A percentile compares a stretch with the other conserved stretches of the same genome.
phyloP scores from a whole-genome alignment of 1,139 yeast genomes.

The Zygoascus meyerae region DNA sequence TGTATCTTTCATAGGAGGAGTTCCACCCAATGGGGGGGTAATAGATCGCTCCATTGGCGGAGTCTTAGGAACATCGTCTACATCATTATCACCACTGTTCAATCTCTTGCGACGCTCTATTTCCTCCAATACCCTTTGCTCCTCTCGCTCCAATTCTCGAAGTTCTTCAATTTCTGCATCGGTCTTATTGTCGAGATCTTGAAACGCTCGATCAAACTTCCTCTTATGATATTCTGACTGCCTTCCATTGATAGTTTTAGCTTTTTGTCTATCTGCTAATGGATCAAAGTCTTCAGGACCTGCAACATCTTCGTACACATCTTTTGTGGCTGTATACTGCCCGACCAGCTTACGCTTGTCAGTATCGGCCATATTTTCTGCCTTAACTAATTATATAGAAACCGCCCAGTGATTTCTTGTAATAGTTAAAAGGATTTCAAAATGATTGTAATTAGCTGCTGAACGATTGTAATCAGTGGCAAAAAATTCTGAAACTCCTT shows the following conservation, averaged over 20 bases:
- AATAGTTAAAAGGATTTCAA: too few relatives aligned
- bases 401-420: too few relatives aligned
- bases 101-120: constrained; percentile 22
- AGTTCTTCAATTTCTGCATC: constrained; percentile 29
- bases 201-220: constrained; percentile 32
- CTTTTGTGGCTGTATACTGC: constrained; percentile 32
- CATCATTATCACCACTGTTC: constrained; percentile 11
- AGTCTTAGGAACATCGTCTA: constrained; percentile 17
- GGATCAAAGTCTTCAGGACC: constrained; percentile 37
- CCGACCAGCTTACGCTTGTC: constrained; percentile 21
- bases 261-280: constrained; percentile 30
- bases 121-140: constrained; percentile 26
- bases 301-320: constrained; percentile 27
- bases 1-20: constrained; percentile 22
- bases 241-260: constrained; percentile 32
- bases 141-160: constrained; percentile 33
- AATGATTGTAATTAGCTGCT: too few relatives aligned
- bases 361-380: constrained; percentile 4
- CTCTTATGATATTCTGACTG: constrained; percentile 42
- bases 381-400: too few relatives aligned
- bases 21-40: constrained; percentile 8
- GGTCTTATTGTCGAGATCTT: constrained; percentile 18
- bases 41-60: constrained; percentile 26
- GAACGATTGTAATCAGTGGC: too few relatives aligned
- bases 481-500: too few relatives aligned